These are phyloP conservation scores for Tuctoria greenei DNA, from an alignment of 176 grass and related monocot genomes.

Conservation along the genomic window DNA sequence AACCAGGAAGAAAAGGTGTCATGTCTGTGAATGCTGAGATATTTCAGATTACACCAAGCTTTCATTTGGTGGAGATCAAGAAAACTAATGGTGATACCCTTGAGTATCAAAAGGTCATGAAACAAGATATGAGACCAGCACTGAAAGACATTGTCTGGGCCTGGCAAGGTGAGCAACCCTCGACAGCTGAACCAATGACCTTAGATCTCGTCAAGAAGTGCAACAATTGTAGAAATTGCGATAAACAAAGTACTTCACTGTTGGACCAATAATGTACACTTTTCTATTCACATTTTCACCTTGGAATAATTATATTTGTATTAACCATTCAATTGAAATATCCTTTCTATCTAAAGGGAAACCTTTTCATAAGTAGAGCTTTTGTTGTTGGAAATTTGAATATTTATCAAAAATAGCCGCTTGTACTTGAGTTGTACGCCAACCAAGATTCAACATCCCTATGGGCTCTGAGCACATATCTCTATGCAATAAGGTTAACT, in stretches of 20 bases:
- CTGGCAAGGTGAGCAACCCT: conserved; percentile 71
- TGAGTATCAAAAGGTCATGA: conserved; percentile 68
- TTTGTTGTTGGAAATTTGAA: not conserved
- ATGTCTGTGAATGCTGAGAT: conserved; percentile 65
- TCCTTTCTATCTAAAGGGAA: not conserved
- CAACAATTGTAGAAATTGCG: not conserved
- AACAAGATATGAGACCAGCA: conserved; percentile 62
- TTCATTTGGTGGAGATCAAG: conserved; percentile 87
- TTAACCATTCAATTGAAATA: not conserved
- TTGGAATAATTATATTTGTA: not conserved
- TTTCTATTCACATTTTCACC: not conserved
- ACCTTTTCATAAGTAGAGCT: not conserved
- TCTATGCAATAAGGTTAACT: not conserved
- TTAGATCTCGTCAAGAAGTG: not conserved
- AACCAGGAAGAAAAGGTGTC: conserved; percentile 64
- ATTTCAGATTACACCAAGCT: conserved; percentile 70
- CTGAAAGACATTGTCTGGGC: conserved; percentile 91
- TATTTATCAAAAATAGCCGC: not conserved
- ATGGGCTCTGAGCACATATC: not conserved
- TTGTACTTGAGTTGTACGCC: not conserved
- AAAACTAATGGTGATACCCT: conserved; percentile 73
- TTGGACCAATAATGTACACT: conserved; percentile 11
- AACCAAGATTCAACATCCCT: not conserved
- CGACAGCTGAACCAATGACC: not conserved
- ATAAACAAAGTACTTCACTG: not conserved